Base-by-base conservation (phyloP, 2,329 filamentous ascomycete species). In the Raffaelea albimanens region DNA sequence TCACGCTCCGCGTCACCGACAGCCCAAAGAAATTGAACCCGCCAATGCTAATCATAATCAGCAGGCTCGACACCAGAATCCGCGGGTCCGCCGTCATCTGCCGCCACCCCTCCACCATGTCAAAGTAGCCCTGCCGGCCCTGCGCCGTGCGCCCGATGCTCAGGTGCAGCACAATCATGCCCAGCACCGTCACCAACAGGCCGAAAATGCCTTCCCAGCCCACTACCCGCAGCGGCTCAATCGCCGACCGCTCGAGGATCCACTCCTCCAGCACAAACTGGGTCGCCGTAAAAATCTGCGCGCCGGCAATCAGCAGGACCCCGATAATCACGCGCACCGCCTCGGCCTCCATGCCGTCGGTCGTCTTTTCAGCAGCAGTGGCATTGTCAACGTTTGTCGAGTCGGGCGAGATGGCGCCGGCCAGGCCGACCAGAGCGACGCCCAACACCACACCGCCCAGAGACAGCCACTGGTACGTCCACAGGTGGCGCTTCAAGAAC, bases 11-110 rank as follows among this genome's bases (percentile, higher is more conserved):
- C 1, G 93, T 98, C 9, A 98, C 91, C 1, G 87, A 93, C 10
- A 98, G 78, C 8, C 93, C 93, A 65, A 98, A 98, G 72, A 95
- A 98, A 69, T 98, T 98, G 78, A 97, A 98, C 46, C 91, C 90
- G 85, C 91, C 91, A 58, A 98, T 98, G 59, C 88, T 95, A 56
- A 98, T 76, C 93, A 98, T 98, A 63, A 97, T 97, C 50, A 95
- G 65, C 8, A 97, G 47, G 55, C 88, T 95, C 20, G 87, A 87
- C 3, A 90, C 57, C 25, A 83, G 78, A 51, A 98, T 82, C 16
- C 77, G 68, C 45, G 70, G 76, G 64, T 90, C 82, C 33, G 81
- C 71, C 10, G 80, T 80, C 66, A 98, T 81, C 66, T 97, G 80
- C 52, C 79, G 78, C 72, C 88, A 85, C 14, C 89, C 91, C 63